phyloP scores from a whole-genome alignment of 148 eudicot species.

The Camellia sinensis region DNA sequence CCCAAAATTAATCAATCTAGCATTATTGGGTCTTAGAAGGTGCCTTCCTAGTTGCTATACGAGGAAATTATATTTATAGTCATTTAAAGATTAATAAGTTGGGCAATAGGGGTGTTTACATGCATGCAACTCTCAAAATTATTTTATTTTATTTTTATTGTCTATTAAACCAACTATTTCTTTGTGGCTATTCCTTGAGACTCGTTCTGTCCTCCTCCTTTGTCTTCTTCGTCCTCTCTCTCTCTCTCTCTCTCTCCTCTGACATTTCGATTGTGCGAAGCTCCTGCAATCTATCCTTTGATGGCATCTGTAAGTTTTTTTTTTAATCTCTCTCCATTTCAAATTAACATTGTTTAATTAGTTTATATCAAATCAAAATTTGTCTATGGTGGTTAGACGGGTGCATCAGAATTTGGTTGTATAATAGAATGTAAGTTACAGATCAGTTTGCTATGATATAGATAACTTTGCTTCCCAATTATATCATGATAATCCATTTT shows the following conservation, averaged over 20 bases:
- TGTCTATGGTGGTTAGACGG: no score
- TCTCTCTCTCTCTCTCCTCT: constrained; percentile 9
- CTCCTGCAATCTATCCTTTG: constrained; percentile 23
- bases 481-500: no score
- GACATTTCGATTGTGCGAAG: neutral
- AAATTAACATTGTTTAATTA: neutral
- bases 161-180: neutral
- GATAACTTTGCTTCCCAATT: no score
- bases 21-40: neutral
- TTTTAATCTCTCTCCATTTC: neutral
- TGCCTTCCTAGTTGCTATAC: neutral
- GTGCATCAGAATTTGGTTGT: no score
- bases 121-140: neutral
- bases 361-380: neutral
- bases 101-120: neutral
- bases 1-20: no score
- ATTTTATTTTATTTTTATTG: no score
- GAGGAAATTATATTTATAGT: no score
- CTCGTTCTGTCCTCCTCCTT: constrained; percentile 11
- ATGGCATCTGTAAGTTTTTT: constrained; percentile 45
- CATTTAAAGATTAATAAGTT: no score
- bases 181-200: constrained; percentile 9
- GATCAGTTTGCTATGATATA: no score
- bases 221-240: neutral
- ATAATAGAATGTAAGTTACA: no score